phyloP scores from a whole-genome alignment of 106 monocot genomes.

The Dendrobium catenatum region DNA sequence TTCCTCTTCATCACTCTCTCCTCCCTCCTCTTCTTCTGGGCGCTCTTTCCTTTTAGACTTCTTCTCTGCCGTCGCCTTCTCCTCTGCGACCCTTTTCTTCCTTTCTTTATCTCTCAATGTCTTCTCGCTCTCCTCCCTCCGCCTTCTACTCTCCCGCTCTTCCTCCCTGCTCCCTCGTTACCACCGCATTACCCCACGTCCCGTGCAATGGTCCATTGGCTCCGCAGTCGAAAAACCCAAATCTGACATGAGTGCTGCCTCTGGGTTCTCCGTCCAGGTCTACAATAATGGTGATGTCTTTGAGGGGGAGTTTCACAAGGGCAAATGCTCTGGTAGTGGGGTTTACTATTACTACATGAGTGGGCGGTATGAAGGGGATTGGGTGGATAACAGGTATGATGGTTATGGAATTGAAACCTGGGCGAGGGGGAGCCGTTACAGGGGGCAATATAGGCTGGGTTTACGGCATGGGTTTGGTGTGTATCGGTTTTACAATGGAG shows the following conservation, averaged over 20 bases:
- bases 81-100: conserved; percentile 30
- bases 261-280: conserved; percentile 58
- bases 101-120: conserved; percentile 33
- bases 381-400: conserved; percentile 91
- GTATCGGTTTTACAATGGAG: conserved; percentile 85
- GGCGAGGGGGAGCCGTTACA: conserved; percentile 80
- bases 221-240: conserved; percentile 13
- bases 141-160: conserved; percentile 24
- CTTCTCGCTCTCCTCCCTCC: conserved; percentile 20
- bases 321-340: conserved; percentile 82
- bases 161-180: conserved; percentile 24
- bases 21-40: conserved; percentile 7
- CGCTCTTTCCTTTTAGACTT: conserved; percentile 45
- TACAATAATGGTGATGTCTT: conserved; percentile 91
- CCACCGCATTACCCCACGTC: conserved; percentile 17
- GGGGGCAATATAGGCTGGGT: conserved; percentile 80
- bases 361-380: conserved; percentile 92
- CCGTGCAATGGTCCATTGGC: conserved; percentile 70
- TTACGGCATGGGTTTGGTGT: conserved; percentile 82
- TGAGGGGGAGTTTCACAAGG: conserved; percentile 80
- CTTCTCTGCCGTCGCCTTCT: conserved; percentile 37
- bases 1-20: conserved; percentile 15
- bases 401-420: conserved; percentile 95
- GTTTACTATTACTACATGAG: conserved; percentile 99
- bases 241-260: conserved; percentile 9